Evolutionary conservation across 2,329 filamentous ascomycete species (phyloP).

Genomic region (Amauroascus verrucosus): DNA sequence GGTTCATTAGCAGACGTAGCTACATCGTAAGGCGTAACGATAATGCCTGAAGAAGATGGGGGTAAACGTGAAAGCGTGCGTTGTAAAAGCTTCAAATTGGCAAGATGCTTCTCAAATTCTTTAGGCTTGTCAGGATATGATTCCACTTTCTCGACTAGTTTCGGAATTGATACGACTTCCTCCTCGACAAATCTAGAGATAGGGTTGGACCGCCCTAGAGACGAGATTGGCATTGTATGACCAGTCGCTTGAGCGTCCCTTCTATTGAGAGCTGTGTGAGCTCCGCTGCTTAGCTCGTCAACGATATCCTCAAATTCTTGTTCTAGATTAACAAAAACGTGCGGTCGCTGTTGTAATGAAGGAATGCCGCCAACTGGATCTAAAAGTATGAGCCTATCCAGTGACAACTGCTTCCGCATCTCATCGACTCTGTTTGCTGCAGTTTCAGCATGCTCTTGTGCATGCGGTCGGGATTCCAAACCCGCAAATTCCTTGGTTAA

Average conservation of each 20-base stretch:
- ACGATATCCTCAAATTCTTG: slow-evolving; percentile 70
- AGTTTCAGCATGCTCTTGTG: slow-evolving; percentile 36
- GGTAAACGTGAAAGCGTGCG: slow-evolving; percentile 66
- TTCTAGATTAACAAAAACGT: slow-evolving; percentile 86
- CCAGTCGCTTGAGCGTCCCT: background rate
- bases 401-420: slow-evolving; percentile 45
- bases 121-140: background rate
- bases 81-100: slow-evolving; percentile 65
- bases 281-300: slow-evolving; percentile 44
- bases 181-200: slow-evolving; percentile 35
- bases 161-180: slow-evolving; percentile 21
- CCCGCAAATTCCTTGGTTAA: slow-evolving; percentile 67
- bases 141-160: slow-evolving; percentile 14
- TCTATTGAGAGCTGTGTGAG: background rate
- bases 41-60: slow-evolving; percentile 71
- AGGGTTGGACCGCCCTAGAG: slow-evolving; percentile 32
- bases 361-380: slow-evolving; percentile 83
- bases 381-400: slow-evolving; percentile 81
- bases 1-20: slow-evolving; percentile 46
- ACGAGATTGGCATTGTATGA: slow-evolving; percentile 11
- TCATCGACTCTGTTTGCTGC: slow-evolving; percentile 32
- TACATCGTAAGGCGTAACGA: slow-evolving; percentile 77
- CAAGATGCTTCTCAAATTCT: slow-evolving; percentile 43
- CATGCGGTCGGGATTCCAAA: slow-evolving; percentile 41
- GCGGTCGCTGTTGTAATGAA: slow-evolving; percentile 51